A percentile compares a stretch with the other conserved stretches of the same genome.
Conservation (phyloP, 257 asterid species). For the Petunia axillaris region DNA sequence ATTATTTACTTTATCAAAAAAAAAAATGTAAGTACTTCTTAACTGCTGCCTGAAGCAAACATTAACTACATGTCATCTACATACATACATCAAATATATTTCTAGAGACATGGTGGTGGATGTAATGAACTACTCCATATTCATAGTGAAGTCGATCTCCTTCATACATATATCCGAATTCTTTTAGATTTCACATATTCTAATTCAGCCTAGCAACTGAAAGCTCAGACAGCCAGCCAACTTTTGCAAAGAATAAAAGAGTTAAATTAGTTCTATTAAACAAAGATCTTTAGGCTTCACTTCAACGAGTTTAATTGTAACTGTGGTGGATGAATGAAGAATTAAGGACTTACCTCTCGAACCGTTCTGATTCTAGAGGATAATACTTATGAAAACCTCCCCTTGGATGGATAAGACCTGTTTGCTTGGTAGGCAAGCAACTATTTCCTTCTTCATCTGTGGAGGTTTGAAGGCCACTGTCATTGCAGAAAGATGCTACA, state of each 20-base stretch:
- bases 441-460: constrained; percentile 57
- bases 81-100: not conserved
- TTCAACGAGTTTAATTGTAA: not conserved
- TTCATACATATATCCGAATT: not conserved
- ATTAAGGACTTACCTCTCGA: constrained; percentile 51
- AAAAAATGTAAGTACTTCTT: not conserved
- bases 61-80: not conserved
- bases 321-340: not conserved
- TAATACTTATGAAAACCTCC: constrained; percentile 52
- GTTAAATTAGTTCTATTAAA: not conserved
- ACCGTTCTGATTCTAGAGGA: constrained; percentile 62
- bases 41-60: not conserved
- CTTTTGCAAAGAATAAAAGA: not conserved
- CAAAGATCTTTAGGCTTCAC: not conserved
- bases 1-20: no score
- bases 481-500: constrained; percentile 67
- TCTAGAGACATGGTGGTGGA: not conserved
- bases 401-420: constrained; percentile 48
- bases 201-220: not conserved
- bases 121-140: constrained; percentile 15
- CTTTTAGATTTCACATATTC: not conserved
- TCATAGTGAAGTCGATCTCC: not conserved
- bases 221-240: not conserved
- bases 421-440: constrained; percentile 62
- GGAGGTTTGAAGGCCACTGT: constrained; percentile 66